A percentile compares a stretch with the other conserved stretches of the same genome.
Conservation (phyloP, 208 protist species). For the Wallacemonas rigidus region DNA sequence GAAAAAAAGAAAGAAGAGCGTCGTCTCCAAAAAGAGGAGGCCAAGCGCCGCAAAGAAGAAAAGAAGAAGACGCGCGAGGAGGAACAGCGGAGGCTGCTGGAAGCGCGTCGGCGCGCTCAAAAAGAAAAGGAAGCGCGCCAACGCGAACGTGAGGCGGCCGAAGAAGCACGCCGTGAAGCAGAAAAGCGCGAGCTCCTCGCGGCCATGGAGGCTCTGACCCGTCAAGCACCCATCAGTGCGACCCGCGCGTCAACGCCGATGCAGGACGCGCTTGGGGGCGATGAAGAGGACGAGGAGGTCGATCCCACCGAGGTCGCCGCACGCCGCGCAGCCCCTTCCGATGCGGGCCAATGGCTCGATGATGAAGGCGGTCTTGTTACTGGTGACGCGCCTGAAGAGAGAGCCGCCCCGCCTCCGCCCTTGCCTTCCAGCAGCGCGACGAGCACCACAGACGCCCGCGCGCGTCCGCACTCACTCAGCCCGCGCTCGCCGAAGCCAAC, state of each 20-base stretch:
- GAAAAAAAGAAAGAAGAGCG: slow-evolving; percentile 14
- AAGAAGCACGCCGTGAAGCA: background rate
- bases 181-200: slow-evolving; percentile 14
- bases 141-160: slow-evolving; percentile 1
- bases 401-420: background rate
- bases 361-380: slow-evolving; percentile 7
- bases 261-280: background rate
- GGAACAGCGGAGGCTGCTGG: slow-evolving; percentile 4
- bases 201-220: slow-evolving; percentile 9
- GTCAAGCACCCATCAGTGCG: background rate
- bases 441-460: background rate
- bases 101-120: slow-evolving; percentile 3
- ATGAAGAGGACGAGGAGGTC: slow-evolving; percentile 9
- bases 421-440: background rate
- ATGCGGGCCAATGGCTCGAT: slow-evolving; percentile 11
- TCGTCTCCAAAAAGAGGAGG: slow-evolving; percentile 10
- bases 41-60: slow-evolving; percentile 12
- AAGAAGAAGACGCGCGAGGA: slow-evolving; percentile 15
- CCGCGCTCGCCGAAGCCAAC: slow-evolving; percentile 3
- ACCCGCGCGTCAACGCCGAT: background rate
- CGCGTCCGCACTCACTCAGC: background rate
- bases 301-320: background rate
- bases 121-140: slow-evolving; percentile 10
- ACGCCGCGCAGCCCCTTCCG: background rate
- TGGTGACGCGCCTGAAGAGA: slow-evolving; percentile 1